phyloP scores from a whole-genome alignment of 805 yeast species.

The Teunomyces aglyptinius region DNA sequence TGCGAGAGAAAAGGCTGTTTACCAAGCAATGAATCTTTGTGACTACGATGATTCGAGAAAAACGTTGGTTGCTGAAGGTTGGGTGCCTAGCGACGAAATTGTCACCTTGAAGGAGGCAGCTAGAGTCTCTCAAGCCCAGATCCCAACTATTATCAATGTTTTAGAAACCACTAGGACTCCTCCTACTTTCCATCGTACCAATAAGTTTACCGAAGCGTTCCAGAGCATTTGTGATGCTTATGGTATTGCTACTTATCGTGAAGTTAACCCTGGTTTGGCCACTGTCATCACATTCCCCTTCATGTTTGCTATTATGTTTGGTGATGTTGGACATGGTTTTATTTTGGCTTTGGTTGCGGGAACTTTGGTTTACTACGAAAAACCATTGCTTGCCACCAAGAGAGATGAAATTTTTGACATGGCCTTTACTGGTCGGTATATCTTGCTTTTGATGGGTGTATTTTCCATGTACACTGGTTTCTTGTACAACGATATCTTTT shows the following conservation, averaged over 20 bases:
- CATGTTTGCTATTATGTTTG: slow-evolving; percentile 83
- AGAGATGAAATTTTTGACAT: slow-evolving; percentile 75
- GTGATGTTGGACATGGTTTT: slow-evolving; percentile 79
- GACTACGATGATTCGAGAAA: slow-evolving; percentile 82
- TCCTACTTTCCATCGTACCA: slow-evolving; percentile 68
- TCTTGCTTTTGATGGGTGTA: slow-evolving; percentile 64
- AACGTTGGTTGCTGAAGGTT: slow-evolving; percentile 91
- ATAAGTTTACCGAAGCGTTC: slow-evolving; percentile 67
- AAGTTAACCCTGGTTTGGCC: slow-evolving; percentile 73
- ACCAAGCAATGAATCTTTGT: slow-evolving; percentile 71
- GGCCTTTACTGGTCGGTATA: slow-evolving; percentile 73
- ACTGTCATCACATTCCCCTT: slow-evolving; percentile 76
- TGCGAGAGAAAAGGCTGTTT: slow-evolving; percentile 80
- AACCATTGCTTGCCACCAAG: slow-evolving; percentile 46
- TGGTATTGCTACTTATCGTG: slow-evolving; percentile 73
- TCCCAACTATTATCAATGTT: slow-evolving; percentile 54
- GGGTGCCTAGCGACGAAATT: slow-evolving; percentile 86
- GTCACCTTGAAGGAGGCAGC: slow-evolving; percentile 63
- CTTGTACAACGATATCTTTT: slow-evolving; percentile 69
- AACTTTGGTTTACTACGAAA: slow-evolving; percentile 54
- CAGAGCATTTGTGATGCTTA: slow-evolving; percentile 75
- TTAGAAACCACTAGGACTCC: slow-evolving; percentile 65
- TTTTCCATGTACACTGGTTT: slow-evolving; percentile 76
- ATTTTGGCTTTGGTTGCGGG: slow-evolving; percentile 56
- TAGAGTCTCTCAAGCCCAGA: slow-evolving; percentile 54